These are phyloP conservation scores for Tillandsia leiboldiana DNA, from an alignment of 176 grass and related monocot species.

Conservation along the genomic window DNA sequence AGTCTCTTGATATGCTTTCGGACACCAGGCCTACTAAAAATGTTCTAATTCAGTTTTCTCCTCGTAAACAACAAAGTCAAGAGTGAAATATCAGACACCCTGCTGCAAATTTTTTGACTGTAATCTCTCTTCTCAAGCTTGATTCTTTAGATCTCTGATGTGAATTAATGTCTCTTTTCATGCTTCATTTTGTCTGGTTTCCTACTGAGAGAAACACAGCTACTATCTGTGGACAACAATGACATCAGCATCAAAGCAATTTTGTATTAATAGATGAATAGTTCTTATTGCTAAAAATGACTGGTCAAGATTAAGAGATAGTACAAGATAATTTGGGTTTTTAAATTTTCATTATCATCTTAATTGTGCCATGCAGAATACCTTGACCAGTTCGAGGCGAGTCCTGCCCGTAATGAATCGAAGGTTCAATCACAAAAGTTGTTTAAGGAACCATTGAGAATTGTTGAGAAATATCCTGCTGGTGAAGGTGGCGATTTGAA, in stretches of 20 bases:
- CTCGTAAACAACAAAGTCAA: too few relatives aligned
- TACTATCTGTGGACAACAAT: not conserved
- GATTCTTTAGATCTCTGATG: not conserved
- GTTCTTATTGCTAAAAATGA: not conserved
- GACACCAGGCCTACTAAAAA: too few relatives aligned
- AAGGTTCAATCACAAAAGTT: slow-evolving; percentile 75
- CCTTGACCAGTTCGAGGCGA: slow-evolving; percentile 88
- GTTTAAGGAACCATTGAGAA: slow-evolving; percentile 62
- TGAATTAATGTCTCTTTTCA: not conserved
- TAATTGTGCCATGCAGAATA: slow-evolving; percentile 49
- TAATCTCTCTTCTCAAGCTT: not conserved
- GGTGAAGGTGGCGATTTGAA: slow-evolving; percentile 72
- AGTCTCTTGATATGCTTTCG: too few relatives aligned
- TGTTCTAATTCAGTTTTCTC: too few relatives aligned
- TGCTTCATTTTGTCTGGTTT: not conserved
- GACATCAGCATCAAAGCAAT: not conserved
- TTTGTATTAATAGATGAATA: not conserved
- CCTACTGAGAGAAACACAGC: not conserved
- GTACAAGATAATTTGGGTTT: not conserved
- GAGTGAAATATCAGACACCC: too few relatives aligned
- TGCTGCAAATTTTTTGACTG: too few relatives aligned
- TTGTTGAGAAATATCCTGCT: slow-evolving; percentile 83
- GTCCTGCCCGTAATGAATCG: slow-evolving; percentile 55
- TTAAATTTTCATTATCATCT: not conserved
- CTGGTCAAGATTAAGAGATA: too few relatives aligned